phyloP scores from a whole-genome alignment of 202 grass and related monocot genomes.

The Zoysia matrella region DNA sequence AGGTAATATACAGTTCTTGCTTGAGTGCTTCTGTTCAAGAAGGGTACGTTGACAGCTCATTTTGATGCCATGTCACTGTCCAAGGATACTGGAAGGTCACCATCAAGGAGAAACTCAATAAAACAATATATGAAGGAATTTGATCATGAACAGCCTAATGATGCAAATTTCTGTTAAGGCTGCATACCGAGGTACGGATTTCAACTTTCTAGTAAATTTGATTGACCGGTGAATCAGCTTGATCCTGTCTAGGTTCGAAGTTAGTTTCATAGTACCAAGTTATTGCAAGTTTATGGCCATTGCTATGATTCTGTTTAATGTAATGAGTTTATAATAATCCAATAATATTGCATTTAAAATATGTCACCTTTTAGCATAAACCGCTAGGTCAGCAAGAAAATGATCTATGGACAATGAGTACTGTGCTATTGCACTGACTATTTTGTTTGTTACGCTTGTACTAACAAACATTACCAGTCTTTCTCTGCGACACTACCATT shows the following conservation, averaged over 20 bases:
- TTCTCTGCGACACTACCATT: not conserved
- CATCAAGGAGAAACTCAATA: not conserved
- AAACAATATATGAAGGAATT: constrained; percentile 51
- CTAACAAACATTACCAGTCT: not conserved
- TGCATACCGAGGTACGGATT: constrained; percentile 67
- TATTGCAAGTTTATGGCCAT: not conserved
- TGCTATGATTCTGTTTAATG: not conserved
- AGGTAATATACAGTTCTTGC: too few species aligned
- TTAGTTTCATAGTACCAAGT: not conserved
- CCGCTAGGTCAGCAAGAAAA: not conserved
- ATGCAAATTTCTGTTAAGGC: constrained; percentile 58
- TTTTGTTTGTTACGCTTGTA: not conserved
- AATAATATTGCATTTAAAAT: constrained; percentile 10
- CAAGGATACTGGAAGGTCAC: constrained; percentile 18
- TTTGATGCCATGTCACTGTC: constrained; percentile 82
- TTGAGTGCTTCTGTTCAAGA: constrained; percentile 60
- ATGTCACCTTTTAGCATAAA: not conserved
- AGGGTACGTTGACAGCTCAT: constrained; percentile 74
- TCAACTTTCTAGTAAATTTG: constrained; percentile 5
- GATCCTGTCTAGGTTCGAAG: not conserved
- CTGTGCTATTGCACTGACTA: too few species aligned
- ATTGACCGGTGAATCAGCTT: not conserved
- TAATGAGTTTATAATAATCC: not conserved
- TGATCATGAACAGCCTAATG: constrained; percentile 53
- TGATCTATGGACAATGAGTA: not conserved